A percentile compares a stretch with the other conserved stretches of the same genome.
Conservation (phyloP, 148 eudicot species). For the Agrostemma githago region DNA sequence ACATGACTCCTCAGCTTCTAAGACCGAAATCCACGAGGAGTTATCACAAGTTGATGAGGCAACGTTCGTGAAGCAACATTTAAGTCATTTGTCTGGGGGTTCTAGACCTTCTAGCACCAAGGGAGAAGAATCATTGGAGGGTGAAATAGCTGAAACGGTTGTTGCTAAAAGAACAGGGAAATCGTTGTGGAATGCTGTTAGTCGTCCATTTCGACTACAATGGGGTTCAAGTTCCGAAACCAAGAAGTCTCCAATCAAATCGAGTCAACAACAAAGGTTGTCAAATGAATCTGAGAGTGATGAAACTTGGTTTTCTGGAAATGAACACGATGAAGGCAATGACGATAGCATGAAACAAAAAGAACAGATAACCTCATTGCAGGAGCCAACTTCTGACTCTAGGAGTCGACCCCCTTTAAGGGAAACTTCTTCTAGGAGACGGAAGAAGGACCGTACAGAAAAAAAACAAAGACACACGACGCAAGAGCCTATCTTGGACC, state of each 20-base stretch:
- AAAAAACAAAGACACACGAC: constrained; percentile 25
- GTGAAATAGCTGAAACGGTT: constrained; percentile 25
- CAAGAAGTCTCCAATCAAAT: constrained; percentile 40
- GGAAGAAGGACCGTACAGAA: constrained; percentile 22
- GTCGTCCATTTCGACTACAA: constrained; percentile 49
- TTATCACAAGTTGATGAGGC: constrained; percentile 28
- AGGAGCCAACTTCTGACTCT: background rate
- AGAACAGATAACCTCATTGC: background rate
- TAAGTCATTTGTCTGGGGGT: constrained; percentile 39
- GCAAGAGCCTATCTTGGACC: constrained; percentile 28
- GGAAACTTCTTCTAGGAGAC: background rate
- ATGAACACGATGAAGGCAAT: constrained; percentile 51
- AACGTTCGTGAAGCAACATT: constrained; percentile 32
- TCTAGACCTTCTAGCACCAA: constrained; percentile 40
- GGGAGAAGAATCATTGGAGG: constrained; percentile 38
- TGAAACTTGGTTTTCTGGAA: constrained; percentile 72
- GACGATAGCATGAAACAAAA: constrained; percentile 18
- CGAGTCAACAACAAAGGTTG: constrained; percentile 45
- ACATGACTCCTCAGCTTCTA: constrained; percentile 52
- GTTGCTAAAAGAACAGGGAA: constrained; percentile 60
- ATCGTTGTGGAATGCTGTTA: constrained; percentile 62
- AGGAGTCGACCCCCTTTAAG: background rate
- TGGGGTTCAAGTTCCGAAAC: constrained; percentile 54
- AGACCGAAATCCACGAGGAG: constrained; percentile 31
- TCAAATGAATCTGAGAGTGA: constrained; percentile 55